These are phyloP conservation scores for Lichenothelia convexa DNA, from an alignment of 495 filamentous ascomycete species.

Conservation along the genomic window DNA sequence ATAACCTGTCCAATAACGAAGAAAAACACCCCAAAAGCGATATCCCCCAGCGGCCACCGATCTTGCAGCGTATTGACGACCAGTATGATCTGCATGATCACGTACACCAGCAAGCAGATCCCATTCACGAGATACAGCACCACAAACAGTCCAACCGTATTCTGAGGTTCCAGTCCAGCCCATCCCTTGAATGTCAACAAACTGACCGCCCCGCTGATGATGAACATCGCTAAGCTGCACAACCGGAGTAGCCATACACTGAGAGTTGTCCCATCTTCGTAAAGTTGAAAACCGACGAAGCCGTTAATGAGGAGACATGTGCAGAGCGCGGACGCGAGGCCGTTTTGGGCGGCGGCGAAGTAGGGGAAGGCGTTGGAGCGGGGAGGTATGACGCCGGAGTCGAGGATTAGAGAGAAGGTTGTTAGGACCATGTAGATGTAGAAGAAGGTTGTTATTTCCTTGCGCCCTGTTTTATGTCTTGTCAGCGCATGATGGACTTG, in stretches of 20 bases:
- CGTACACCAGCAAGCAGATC: constrained; percentile 66
- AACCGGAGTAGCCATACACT: constrained; percentile 85
- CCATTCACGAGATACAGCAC: constrained; percentile 85
- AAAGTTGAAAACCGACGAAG: constrained; percentile 96
- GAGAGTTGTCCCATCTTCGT: constrained; percentile 91
- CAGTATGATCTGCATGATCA: constrained; percentile 73
- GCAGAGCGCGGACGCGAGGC: constrained; percentile 76
- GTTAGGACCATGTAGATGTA: constrained; percentile 88
- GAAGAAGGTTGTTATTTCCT: constrained; percentile 96
- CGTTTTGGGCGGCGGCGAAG: constrained; percentile 75
- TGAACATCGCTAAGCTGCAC: constrained; percentile 61
- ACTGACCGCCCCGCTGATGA: constrained; percentile 69
- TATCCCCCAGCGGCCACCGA: constrained; percentile 87
- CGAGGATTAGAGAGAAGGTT: constrained; percentile 72
- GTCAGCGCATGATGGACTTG: constrained; percentile 4
- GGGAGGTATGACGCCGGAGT: constrained; percentile 81
- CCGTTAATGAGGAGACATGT: constrained; percentile 89
- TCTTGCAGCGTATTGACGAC: constrained; percentile 84
- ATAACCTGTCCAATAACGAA: constrained; percentile 88
- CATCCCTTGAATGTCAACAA: constrained; percentile 86
- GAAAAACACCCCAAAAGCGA: constrained; percentile 79
- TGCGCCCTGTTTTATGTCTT: constrained; percentile 48
- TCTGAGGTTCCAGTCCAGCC: constrained; percentile 68
- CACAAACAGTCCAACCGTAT: constrained; percentile 77
- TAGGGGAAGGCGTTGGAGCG: constrained; percentile 67